A percentile compares a stretch with the other conserved stretches of the same genome.
Evolutionary conservation across 495 filamentous ascomycete species (phyloP).

Genomic region (Cetradonia linearis): DNA sequence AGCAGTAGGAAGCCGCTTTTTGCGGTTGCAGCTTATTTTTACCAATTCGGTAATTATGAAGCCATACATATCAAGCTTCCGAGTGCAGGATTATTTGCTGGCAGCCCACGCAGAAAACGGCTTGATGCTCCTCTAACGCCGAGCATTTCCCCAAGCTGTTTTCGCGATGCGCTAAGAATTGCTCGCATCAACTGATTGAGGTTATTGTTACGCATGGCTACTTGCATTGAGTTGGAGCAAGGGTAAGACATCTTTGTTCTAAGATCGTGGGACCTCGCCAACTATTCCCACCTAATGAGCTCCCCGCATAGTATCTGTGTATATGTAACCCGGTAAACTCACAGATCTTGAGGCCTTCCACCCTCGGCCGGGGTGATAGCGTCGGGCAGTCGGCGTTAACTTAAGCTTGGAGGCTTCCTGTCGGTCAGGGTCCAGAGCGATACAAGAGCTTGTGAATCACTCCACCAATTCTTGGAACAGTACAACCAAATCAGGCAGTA

Average conservation of each 20-base stretch:
- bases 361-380: neutral
- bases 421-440: neutral
- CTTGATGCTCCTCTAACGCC: neutral
- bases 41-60: too few species aligned
- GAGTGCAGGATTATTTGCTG: neutral
- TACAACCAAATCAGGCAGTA: neutral
- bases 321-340: neutral
- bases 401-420: conserved; percentile 1
- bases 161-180: conserved; percentile 4
- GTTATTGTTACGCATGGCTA: conserved; percentile 5
- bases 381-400: neutral
- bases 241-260: neutral
- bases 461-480: neutral
- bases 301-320: neutral
- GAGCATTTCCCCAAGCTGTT: neutral
- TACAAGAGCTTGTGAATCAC: neutral
- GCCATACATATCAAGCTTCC: neutral
- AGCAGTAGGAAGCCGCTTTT: too few species aligned
- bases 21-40: too few species aligned
- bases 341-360: neutral
- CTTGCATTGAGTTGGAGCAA: neutral
- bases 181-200: neutral
- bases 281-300: neutral
- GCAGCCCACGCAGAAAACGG: neutral
- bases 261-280: neutral